Evolutionary conservation across 306 rosid species (phyloP), one percentile per base, ranked within the genome.

Genomic region (Crataegus laevigata): DNA sequence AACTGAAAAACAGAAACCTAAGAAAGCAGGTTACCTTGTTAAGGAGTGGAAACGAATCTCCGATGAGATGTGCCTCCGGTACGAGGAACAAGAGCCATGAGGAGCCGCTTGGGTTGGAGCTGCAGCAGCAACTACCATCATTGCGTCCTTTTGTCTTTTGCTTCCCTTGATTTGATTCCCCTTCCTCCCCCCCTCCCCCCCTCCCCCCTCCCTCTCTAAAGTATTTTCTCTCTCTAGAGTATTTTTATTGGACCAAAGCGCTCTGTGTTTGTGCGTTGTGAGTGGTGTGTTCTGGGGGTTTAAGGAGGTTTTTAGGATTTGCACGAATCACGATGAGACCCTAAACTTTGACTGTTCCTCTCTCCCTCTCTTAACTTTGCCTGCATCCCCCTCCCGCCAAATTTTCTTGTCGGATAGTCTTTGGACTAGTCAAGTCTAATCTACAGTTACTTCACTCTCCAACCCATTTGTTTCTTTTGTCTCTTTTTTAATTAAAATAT

Each of bases 241-340:
- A 17, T 5, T 47, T 5, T 14, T 17, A 47, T 17, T 47, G 54
- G 54, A 47, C 54, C 8, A 47, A 5, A 4, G 21, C 15, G 21
- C 15, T 17, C 4, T 47, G 54, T 5, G 66, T 36, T 15, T n/a
- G 17, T 14, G 13, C 36, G 61, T 12, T 47, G 40, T 47, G 51
- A 30, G 52, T 28, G 52, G 52, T 47, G 54, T 5, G 6, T 47
- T 47, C n/a, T 4, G 59, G 69, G 79, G 83, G 73, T 62, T 80
- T 80, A 75, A 52, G 60, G 71, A 63, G 84, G 80, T 62, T 54
- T 80, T 69, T 52, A 75, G 42, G 77, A 69, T 36, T 62, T 51
- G 72, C 84, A 80, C 84, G 77, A 63, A 75, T 62, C 57, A 43
- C 84, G 74, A 75, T 73, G n/a, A 66, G 28, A 61, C 59, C 42